Evolutionary conservation across 108 stramenopile species (phyloP).

Genomic region (Skeletonema tropicum): DNA sequence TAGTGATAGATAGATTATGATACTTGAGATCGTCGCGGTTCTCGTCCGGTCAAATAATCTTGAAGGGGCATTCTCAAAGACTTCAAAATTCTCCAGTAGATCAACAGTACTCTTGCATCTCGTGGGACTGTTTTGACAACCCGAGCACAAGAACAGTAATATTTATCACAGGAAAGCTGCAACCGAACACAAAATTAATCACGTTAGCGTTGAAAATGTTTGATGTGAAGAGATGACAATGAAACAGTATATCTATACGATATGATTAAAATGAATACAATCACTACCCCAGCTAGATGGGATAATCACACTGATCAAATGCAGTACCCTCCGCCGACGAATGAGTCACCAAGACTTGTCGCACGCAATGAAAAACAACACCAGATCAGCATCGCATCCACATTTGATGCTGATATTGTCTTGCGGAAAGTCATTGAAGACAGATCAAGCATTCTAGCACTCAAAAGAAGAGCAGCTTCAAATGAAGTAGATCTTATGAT

Average conservation of each 20-base stretch:
- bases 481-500: slow-evolving; percentile 36
- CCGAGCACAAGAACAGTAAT: too few relatives aligned
- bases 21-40: too few relatives aligned
- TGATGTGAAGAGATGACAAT: too few relatives aligned
- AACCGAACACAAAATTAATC: too few relatives aligned
- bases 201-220: too few relatives aligned
- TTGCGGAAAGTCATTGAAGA: slow-evolving; percentile 44
- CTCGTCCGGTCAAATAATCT: too few relatives aligned
- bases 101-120: too few relatives aligned
- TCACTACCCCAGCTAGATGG: not conserved
- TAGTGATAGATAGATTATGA: too few relatives aligned
- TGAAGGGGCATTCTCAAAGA: too few relatives aligned
- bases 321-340: not conserved
- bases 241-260: not conserved
- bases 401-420: slow-evolving; percentile 37
- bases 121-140: too few relatives aligned
- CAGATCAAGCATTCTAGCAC: slow-evolving; percentile 32
- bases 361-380: not conserved
- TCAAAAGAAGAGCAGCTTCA: slow-evolving; percentile 23
- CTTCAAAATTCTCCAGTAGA: too few relatives aligned
- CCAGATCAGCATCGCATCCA: slow-evolving; percentile 28
- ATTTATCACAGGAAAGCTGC: too few relatives aligned
- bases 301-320: not conserved
- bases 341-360: not conserved
- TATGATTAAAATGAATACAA: not conserved